Conservation (phyloP, 1,284 basidiomycete species). For the Sporisorium scitamineum region DNA sequence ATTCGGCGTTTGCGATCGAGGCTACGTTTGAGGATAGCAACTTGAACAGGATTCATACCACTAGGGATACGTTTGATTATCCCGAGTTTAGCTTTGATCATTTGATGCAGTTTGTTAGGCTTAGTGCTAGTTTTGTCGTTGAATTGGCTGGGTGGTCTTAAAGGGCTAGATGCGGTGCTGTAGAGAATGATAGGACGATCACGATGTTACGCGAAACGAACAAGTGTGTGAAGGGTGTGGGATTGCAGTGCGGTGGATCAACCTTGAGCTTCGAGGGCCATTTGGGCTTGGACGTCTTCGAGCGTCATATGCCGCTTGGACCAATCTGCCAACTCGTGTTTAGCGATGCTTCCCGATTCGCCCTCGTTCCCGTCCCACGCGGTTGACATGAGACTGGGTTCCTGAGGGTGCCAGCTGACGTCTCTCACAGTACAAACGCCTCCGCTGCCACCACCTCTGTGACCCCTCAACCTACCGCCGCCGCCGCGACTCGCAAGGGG, state of each 20-base stretch:
- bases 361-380: slow-evolving; percentile 78
- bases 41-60: slow-evolving; percentile 58
- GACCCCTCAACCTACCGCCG: slow-evolving; percentile 26
- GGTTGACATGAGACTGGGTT: slow-evolving; percentile 90
- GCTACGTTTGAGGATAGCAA: slow-evolving; percentile 63
- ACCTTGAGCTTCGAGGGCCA: slow-evolving; percentile 21
- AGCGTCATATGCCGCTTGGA: slow-evolving; percentile 47
- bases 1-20: slow-evolving; percentile 68
- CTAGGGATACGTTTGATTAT: slow-evolving; percentile 47
- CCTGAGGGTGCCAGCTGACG: slow-evolving; percentile 89
- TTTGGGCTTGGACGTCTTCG: slow-evolving; percentile 31
- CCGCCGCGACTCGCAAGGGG: slow-evolving; percentile 6
- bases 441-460: slow-evolving; percentile 39
- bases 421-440: slow-evolving; percentile 77
- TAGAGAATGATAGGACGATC: background rate
- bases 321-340: slow-evolving; percentile 49
- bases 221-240: background rate
- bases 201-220: background rate
- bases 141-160: slow-evolving; percentile 60
- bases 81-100: slow-evolving; percentile 63
- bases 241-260: slow-evolving; percentile 5
- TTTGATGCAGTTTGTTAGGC: slow-evolving; percentile 61
- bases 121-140: slow-evolving; percentile 60
- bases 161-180: background rate
- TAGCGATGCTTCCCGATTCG: slow-evolving; percentile 56